phyloP scores from a whole-genome alignment of 768 basidiomycete species.

The Scleroderma bovista region DNA sequence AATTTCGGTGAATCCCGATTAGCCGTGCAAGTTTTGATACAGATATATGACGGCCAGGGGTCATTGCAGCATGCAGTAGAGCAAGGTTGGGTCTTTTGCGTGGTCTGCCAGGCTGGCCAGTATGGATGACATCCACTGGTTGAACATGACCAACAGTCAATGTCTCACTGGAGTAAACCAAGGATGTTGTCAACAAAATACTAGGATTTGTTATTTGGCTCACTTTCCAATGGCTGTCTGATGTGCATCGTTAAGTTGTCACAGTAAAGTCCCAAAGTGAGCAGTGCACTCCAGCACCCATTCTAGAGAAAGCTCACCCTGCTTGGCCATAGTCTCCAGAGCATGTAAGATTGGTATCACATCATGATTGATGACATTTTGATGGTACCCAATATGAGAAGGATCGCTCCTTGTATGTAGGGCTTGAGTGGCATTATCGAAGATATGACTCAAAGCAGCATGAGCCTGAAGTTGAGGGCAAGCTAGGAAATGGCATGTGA shows the following conservation, averaged over 20 bases:
- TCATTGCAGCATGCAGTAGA: background rate
- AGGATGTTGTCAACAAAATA: background rate
- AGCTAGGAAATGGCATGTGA: too few relatives aligned
- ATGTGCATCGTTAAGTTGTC: background rate
- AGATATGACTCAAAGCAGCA: too few relatives aligned
- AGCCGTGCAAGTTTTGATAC: conserved; percentile 7
- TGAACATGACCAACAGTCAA: background rate
- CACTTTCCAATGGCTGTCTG: background rate
- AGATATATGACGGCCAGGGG: conserved; percentile 7
- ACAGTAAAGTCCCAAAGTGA: background rate
- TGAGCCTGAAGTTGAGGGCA: too few relatives aligned
- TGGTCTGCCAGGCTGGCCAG: background rate
- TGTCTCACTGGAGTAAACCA: background rate
- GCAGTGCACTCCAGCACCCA: background rate
- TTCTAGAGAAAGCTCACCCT: background rate
- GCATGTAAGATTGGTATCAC: background rate
- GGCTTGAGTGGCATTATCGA: background rate
- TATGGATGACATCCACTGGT: background rate
- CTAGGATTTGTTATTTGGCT: background rate
- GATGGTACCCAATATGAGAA: background rate
- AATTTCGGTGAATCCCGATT: conserved; percentile 14
- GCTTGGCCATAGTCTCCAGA: background rate
- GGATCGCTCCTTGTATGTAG: background rate
- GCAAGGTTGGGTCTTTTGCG: background rate
- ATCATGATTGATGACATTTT: background rate